phyloP scores from a whole-genome alignment of 1,284 basidiomycete species.

The Earliella scabrosa region DNA sequence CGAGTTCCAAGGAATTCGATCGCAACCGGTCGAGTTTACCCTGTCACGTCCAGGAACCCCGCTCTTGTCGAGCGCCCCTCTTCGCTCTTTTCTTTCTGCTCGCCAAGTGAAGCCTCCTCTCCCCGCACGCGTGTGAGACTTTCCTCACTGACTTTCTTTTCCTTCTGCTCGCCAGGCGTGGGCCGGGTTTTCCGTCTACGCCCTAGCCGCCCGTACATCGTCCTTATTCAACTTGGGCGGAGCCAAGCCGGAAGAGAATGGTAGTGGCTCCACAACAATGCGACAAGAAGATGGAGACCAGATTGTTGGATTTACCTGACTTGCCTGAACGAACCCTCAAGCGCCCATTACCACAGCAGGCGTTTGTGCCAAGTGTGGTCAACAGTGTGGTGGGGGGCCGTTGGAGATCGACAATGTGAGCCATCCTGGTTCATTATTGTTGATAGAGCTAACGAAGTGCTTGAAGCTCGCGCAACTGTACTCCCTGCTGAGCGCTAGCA shows the following conservation, averaged over 20 bases:
- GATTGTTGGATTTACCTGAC: background rate
- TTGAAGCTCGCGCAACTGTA: constrained; percentile 78
- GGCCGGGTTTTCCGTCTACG: too few species aligned
- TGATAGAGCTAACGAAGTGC: background rate
- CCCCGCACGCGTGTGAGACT: too few species aligned
- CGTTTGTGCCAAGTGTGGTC: constrained; percentile 28
- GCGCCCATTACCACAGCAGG: constrained; percentile 16
- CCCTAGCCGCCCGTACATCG: constrained; percentile 8
- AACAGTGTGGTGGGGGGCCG: constrained; percentile 30
- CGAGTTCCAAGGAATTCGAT: background rate
- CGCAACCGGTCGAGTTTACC: too few species aligned
- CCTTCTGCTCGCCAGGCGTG: too few species aligned
- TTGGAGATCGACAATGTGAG: constrained; percentile 89
- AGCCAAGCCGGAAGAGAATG: constrained; percentile 37
- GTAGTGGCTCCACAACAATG: constrained; percentile 23
- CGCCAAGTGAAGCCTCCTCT: too few species aligned
- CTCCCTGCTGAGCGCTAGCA: constrained; percentile 80
- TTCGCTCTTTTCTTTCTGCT: too few species aligned
- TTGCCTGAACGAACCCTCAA: background rate
- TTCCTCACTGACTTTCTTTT: too few species aligned
- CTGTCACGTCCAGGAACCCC: too few species aligned
- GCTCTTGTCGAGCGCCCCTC: too few species aligned
- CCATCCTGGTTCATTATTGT: constrained; percentile 6
- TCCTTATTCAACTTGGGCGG: constrained; percentile 22
- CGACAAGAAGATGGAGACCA: constrained; percentile 46